A percentile compares a stretch with the other conserved stretches of the same genome.
Conservation (phyloP, 1,284 basidiomycete species). For the Puccinia hordei region DNA sequence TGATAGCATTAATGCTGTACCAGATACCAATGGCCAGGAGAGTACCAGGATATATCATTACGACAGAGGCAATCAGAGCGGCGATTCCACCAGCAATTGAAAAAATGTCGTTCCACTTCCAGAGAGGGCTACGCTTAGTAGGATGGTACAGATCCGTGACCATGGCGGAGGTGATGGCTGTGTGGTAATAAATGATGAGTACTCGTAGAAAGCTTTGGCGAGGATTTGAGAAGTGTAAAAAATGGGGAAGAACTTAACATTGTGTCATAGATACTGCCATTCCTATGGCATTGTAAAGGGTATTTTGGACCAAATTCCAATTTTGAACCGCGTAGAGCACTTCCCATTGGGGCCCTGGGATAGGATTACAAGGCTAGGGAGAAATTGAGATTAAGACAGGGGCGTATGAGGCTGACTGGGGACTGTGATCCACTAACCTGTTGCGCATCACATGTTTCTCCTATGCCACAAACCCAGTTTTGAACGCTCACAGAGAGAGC, state of each 20-base stretch:
- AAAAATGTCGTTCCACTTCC: slow-evolving; percentile 39
- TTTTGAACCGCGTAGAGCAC: slow-evolving; percentile 44
- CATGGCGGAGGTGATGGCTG: slow-evolving; percentile 37
- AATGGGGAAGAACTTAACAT: neutral
- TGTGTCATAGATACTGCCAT: slow-evolving; percentile 41
- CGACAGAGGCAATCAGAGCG: slow-evolving; percentile 37
- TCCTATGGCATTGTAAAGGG: slow-evolving; percentile 32
- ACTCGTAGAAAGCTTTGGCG: neutral
- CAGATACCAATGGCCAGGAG: slow-evolving; percentile 36
- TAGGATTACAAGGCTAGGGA: slow-evolving; percentile 36
- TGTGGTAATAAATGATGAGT: neutral
- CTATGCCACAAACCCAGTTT: slow-evolving; percentile 47
- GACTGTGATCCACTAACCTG: slow-evolving; percentile 6
- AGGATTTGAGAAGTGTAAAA: neutral
- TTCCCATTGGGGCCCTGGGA: slow-evolving; percentile 36
- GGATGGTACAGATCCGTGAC: slow-evolving; percentile 46
- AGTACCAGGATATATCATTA: slow-evolving; percentile 32
- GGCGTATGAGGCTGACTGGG: neutral
- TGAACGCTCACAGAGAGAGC: slow-evolving; percentile 20
- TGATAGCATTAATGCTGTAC: slow-evolving; percentile 36
- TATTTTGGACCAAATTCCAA: slow-evolving; percentile 48
- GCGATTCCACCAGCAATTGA: slow-evolving; percentile 30
- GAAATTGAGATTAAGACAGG: neutral
- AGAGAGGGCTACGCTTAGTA: slow-evolving; percentile 35
- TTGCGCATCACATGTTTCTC: slow-evolving; percentile 38